phyloP scores from a whole-genome alignment of 2,329 filamentous ascomycete species.

The Colletotrichum godetiae region DNA sequence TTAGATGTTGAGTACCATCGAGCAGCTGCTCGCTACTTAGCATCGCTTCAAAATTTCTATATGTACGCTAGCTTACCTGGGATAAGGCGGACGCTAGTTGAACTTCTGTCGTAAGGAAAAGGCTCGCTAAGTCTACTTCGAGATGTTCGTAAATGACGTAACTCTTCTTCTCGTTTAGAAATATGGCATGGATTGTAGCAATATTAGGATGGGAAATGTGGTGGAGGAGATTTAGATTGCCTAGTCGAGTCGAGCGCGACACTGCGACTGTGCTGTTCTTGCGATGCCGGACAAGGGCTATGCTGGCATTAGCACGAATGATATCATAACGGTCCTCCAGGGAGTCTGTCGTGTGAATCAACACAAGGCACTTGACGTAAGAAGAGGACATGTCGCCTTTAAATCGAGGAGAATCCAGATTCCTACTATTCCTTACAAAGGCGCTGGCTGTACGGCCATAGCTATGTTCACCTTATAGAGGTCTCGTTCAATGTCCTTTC shows the following conservation, averaged over 20 bases:
- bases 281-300: not conserved
- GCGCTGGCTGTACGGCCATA: too few relatives aligned
- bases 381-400: not conserved
- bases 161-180: not conserved
- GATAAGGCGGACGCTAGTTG: not conserved
- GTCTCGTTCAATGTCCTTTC: too few relatives aligned
- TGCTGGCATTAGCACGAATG: not conserved
- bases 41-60: not conserved
- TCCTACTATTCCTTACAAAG: too few relatives aligned
- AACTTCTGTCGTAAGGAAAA: not conserved
- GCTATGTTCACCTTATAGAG: too few relatives aligned
- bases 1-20: not conserved
- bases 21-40: not conserved
- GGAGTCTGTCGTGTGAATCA: not conserved
- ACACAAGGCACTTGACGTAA: not conserved
- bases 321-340: not conserved
- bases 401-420: too few relatives aligned
- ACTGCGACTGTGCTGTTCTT: not conserved
- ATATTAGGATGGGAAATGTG: not conserved
- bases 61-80: not conserved
- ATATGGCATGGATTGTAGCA: not conserved
- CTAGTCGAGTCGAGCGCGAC: not conserved
- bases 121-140: not conserved
- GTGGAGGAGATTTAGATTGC: not conserved
- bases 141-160: not conserved